phyloP scores from a whole-genome alignment of 306 rosid species.

The Lathyrus aphaca region DNA sequence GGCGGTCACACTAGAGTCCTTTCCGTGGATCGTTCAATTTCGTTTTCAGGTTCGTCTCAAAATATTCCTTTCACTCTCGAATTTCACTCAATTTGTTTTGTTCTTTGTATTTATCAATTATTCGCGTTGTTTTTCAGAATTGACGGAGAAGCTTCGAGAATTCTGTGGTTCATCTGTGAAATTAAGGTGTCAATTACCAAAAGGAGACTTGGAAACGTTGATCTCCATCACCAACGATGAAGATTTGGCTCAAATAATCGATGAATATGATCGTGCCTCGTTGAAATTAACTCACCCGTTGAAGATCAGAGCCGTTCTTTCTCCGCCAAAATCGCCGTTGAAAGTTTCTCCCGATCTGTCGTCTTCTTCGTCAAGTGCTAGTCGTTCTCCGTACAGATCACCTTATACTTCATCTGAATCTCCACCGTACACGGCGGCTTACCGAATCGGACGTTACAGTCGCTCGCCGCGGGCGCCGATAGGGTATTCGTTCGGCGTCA shows the following conservation, averaged over 20 bases:
- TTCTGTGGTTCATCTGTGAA: slow-evolving; percentile 75
- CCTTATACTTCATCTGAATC: slow-evolving; percentile 47
- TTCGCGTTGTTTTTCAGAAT: slow-evolving; percentile 46
- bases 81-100: background rate
- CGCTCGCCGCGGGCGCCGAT: slow-evolving; percentile 36
- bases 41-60: slow-evolving; percentile 59
- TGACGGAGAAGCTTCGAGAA: slow-evolving; percentile 71
- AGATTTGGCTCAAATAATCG: slow-evolving; percentile 67
- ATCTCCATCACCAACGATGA: slow-evolving; percentile 71
- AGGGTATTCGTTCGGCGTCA: slow-evolving; percentile 30
- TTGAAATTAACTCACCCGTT: slow-evolving; percentile 48
- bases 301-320: slow-evolving; percentile 71
- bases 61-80: background rate
- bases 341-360: slow-evolving; percentile 61
- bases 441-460: slow-evolving; percentile 35
- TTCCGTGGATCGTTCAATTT: slow-evolving; percentile 64
- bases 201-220: slow-evolving; percentile 82
- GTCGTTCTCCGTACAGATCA: slow-evolving; percentile 48
- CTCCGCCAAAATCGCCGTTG: slow-evolving; percentile 54
- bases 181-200: slow-evolving; percentile 71
- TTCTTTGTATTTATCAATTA: background rate
- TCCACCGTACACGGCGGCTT: slow-evolving; percentile 35
- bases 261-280: slow-evolving; percentile 72
- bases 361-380: slow-evolving; percentile 50
- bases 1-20: slow-evolving; percentile 90